A percentile compares a stretch with the other conserved stretches of the same genome.
Evolutionary conservation across 129 eudicot genomes (phyloP).

Genomic region (Flaveria robusta): DNA sequence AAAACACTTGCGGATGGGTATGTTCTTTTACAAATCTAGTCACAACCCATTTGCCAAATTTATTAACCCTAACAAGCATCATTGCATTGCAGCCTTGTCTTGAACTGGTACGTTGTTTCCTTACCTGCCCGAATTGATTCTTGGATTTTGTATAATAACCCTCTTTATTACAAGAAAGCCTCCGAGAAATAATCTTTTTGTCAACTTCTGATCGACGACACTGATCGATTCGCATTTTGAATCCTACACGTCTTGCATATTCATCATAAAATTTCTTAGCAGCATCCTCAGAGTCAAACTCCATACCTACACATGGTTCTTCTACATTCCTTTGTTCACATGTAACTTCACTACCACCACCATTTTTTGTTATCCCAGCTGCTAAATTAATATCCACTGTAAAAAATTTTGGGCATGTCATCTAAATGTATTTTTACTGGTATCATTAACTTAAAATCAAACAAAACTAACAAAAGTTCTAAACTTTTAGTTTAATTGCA

Average conservation of each 20-base stretch:
- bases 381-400: constrained; percentile 35
- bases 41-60: constrained; percentile 53
- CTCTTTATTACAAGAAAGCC: constrained; percentile 54
- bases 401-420: not conserved
- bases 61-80: constrained; percentile 46
- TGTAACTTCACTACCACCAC: constrained; percentile 31
- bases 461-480: not conserved
- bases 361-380: constrained; percentile 23
- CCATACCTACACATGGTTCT: constrained; percentile 53
- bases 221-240: constrained; percentile 57
- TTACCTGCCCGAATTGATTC: constrained; percentile 44
- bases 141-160: constrained; percentile 49
- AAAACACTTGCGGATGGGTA: constrained; percentile 43
- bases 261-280: constrained; percentile 53
- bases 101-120: constrained; percentile 44
- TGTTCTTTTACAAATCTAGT: constrained; percentile 54
- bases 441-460: not conserved
- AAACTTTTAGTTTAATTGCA: not conserved
- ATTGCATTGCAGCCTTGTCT: constrained; percentile 63
- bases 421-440: not conserved
- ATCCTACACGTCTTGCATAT: constrained; percentile 50
- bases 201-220: constrained; percentile 57
- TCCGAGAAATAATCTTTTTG: constrained; percentile 46
- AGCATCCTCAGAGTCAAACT: constrained; percentile 50
- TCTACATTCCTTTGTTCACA: constrained; percentile 30